Conservation (phyloP, 2,329 filamentous ascomycete species). For the Penicillium sp. region DNA sequence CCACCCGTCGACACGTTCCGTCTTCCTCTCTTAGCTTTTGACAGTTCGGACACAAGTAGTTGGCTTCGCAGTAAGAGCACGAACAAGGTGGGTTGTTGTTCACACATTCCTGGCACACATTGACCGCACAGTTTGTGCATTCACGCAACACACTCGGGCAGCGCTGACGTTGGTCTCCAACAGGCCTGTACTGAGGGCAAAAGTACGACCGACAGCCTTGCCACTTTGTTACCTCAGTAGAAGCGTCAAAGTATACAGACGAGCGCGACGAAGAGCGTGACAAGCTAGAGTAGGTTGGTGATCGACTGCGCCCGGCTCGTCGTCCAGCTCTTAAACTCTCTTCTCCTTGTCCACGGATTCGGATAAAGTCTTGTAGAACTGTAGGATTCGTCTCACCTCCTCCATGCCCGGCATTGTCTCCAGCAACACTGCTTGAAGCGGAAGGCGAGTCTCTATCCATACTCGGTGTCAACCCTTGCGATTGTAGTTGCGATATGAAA, state of each 20-base stretch:
- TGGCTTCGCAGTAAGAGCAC: constrained; percentile 41
- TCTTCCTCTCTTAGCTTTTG: constrained; percentile 35
- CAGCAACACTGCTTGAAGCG: constrained; percentile 33
- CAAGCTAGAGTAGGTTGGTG: constrained; percentile 37
- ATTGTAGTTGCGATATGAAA: constrained; percentile 7
- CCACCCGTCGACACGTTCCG: constrained; percentile 35
- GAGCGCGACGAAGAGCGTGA: constrained; percentile 39
- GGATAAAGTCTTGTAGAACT: constrained; percentile 19
- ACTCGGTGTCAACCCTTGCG: constrained; percentile 15
- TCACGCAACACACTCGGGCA: constrained; percentile 42
- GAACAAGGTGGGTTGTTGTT: constrained; percentile 38
- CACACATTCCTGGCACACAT: constrained; percentile 45
- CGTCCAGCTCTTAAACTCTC: constrained; percentile 21
- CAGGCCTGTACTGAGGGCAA: constrained; percentile 40
- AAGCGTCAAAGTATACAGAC: constrained; percentile 34
- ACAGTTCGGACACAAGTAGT: constrained; percentile 45
- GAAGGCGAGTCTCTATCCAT: constrained; percentile 22
- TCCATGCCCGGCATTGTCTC: constrained; percentile 27
- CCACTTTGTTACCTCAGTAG: constrained; percentile 38
- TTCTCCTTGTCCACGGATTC: constrained; percentile 14
- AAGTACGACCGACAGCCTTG: constrained; percentile 48
- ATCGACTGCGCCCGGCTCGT: constrained; percentile 34
- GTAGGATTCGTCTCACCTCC: constrained; percentile 22
- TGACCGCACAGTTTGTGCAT: constrained; percentile 43
- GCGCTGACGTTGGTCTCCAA: constrained; percentile 44